These are phyloP conservation scores for Calocera viscosa DNA, from an alignment of 768 basidiomycete species.

Conservation along the genomic window DNA sequence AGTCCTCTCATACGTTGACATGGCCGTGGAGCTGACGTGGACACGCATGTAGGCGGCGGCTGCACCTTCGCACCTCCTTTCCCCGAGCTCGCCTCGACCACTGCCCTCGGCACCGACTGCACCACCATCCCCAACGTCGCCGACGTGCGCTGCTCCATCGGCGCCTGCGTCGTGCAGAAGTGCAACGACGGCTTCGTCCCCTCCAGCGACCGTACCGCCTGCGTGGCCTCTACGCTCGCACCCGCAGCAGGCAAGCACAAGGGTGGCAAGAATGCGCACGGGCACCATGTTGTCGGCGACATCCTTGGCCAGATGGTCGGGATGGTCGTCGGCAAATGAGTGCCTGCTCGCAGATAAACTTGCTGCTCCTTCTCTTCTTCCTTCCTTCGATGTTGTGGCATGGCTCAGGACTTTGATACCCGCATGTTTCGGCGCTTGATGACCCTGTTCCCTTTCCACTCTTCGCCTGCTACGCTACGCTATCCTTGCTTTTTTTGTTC, in stretches of 20 bases:
- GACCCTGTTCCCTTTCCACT: background rate
- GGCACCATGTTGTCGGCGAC: background rate
- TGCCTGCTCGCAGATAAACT: background rate
- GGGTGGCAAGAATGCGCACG: background rate
- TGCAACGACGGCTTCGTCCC: slow-evolving; percentile 3
- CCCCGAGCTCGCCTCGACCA: slow-evolving; percentile 2
- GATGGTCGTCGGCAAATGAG: background rate
- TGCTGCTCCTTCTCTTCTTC: background rate
- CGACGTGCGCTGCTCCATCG: background rate
- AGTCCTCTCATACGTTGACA: background rate
- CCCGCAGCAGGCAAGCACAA: background rate
- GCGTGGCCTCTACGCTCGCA: background rate
- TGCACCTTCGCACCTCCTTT: slow-evolving; percentile 1
- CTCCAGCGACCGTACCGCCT: background rate
- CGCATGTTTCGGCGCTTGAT: background rate
- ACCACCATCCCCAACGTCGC: background rate
- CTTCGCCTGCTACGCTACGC: background rate
- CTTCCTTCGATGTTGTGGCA: background rate
- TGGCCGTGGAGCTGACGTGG: background rate
- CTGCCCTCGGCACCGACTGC: background rate
- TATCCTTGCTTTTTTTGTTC: background rate
- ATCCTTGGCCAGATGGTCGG: slow-evolving; percentile 7
- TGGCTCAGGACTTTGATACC: slow-evolving; percentile 7
- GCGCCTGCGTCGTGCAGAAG: slow-evolving; percentile 1
- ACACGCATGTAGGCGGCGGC: background rate